Conservation (phyloP, 2,329 filamentous ascomycete species). For the Tolypocladium guangdongense region DNA sequence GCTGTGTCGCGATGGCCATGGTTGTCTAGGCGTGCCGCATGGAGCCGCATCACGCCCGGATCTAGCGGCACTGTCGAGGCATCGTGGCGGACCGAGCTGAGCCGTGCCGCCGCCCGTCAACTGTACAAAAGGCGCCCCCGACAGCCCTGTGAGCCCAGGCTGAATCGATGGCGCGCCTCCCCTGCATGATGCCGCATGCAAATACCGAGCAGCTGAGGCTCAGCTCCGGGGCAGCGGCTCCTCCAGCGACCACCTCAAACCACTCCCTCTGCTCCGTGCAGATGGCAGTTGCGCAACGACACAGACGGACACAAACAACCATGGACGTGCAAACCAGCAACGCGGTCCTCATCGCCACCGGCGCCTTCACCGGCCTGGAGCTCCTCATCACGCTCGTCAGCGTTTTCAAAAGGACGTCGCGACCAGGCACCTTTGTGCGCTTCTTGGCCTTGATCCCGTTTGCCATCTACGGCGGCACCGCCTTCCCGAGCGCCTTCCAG, state of each 20-base stretch:
- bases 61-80: background rate
- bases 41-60: no score
- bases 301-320: background rate
- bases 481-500: slow-evolving; percentile 1
- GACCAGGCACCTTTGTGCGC: background rate
- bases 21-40: no score
- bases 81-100: no score
- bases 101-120: no score
- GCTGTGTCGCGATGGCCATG: no score
- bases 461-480: slow-evolving; percentile 6
- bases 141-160: background rate
- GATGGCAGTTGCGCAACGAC: no score
- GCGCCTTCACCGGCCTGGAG: background rate
- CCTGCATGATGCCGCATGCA: background rate
- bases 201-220: background rate
- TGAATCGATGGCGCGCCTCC: background rate
- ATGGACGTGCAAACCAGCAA: background rate
- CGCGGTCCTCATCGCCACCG: background rate
- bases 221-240: no score
- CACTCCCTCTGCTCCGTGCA: no score
- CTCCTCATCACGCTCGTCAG: background rate
- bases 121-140: no score
- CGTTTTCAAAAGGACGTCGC: background rate
- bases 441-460: slow-evolving; percentile 1
- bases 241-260: background rate